These are phyloP conservation scores for Candida golubevii DNA, from an alignment of 805 yeast species.

Conservation along the genomic window DNA sequence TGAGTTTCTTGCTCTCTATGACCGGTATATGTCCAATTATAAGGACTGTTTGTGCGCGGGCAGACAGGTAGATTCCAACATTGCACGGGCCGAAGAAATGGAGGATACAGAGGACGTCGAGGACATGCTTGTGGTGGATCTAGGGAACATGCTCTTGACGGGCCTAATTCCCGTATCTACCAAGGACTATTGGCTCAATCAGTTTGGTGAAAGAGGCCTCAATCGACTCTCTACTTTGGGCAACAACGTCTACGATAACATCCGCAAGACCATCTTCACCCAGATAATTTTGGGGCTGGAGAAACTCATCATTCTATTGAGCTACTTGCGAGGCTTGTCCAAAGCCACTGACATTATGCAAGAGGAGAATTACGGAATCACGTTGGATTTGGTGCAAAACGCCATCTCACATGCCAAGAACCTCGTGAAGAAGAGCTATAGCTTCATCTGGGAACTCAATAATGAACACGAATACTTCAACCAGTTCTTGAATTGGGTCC, in stretches of 20 bases:
- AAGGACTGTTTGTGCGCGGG: conserved; percentile 23
- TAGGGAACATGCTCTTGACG: conserved; percentile 48
- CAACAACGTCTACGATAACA: conserved; percentile 45
- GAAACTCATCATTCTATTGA: conserved; percentile 44
- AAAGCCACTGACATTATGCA: conserved; percentile 8
- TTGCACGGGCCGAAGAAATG: conserved; percentile 21
- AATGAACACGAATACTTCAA: conserved; percentile 45
- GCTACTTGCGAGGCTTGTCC: conserved; percentile 36
- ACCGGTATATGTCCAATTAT: conserved; percentile 31
- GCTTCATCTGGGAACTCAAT: conserved; percentile 40
- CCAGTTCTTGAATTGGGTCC: conserved; percentile 43
- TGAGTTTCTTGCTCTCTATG: conserved; percentile 25
- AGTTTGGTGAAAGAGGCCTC: conserved; percentile 63
- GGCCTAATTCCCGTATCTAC: conserved; percentile 49
- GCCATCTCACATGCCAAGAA: conserved; percentile 16
- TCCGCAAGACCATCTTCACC: conserved; percentile 44
- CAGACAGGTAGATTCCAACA: conserved; percentile 12
- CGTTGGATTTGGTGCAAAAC: neutral
- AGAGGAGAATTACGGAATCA: conserved; percentile 10
- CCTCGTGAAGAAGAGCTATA: conserved; percentile 32
- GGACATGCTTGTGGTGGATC: conserved; percentile 16
- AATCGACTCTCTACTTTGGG: conserved; percentile 53
- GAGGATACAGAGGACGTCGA: conserved; percentile 22
- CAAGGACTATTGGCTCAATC: conserved; percentile 58
- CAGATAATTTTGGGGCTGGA: conserved; percentile 55